Conservation (phyloP, 768 basidiomycete genomes). For the Lentinus brumalis region DNA sequence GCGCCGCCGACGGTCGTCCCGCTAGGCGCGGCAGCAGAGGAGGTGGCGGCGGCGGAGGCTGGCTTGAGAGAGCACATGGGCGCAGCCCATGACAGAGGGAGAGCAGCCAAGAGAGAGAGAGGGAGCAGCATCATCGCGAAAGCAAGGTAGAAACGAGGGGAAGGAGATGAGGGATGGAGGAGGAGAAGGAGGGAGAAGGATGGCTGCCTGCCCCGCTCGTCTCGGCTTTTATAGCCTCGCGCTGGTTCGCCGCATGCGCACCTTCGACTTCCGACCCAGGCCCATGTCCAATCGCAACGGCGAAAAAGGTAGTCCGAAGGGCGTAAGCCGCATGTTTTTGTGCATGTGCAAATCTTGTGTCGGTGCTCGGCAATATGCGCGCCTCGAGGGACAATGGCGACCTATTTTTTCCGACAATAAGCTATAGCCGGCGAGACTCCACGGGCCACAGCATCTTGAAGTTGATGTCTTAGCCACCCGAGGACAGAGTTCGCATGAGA, state of each 20-base stretch:
- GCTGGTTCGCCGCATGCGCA: not conserved
- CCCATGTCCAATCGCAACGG: not conserved
- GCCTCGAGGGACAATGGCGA: not conserved
- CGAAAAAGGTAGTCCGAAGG: not conserved
- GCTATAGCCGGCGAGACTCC: not conserved
- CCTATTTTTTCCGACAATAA: not conserved
- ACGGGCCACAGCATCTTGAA: too few species aligned
- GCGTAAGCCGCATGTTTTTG: conserved; percentile 9
- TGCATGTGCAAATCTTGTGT: not conserved
- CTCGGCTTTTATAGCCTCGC: conserved; percentile 8
- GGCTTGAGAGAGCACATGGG: conserved; percentile 29
- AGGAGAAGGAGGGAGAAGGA: not conserved
- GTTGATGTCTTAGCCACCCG: too few species aligned
- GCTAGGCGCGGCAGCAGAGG: conserved; percentile 5
- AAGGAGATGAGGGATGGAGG: conserved; percentile 5
- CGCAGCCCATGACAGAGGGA: conserved; percentile 31
- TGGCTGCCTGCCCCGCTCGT: not conserved
- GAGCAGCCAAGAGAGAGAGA: conserved; percentile 23
- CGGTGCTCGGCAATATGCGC: not conserved
- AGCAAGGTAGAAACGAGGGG: conserved; percentile 17
- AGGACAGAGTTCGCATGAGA: too few species aligned
- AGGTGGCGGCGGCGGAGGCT: conserved; percentile 7
- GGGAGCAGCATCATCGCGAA: conserved; percentile 13
- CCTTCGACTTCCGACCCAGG: not conserved
- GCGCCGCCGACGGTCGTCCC: conserved; percentile 3